Evolutionary conservation across 2,329 filamentous ascomycete genomes (phyloP).

Genomic region (Penicillium concentricum): DNA sequence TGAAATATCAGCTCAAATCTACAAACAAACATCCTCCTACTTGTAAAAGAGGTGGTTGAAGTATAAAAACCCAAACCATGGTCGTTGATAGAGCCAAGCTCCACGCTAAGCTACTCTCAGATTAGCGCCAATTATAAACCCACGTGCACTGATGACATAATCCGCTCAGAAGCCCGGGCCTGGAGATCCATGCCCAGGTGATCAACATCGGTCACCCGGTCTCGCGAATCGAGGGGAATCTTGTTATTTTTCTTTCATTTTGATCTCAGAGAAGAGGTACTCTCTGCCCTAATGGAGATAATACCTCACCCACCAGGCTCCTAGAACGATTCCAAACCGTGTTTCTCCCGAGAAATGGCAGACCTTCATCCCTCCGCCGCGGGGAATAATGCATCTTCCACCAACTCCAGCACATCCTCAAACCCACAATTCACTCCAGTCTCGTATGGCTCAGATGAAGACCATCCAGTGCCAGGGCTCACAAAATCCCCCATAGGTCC

Average conservation of each 20-base stretch:
- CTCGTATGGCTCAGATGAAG: conserved; percentile 33
- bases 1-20: neutral
- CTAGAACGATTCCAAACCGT: neutral
- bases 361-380: conserved; percentile 27
- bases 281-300: neutral
- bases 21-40: neutral
- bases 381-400: conserved; percentile 28
- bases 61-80: neutral
- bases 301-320: neutral
- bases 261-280: neutral
- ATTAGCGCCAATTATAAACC: neutral
- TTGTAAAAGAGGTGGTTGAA: neutral
- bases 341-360: conserved; percentile 18
- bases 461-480: conserved; percentile 12
- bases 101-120: neutral
- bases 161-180: neutral
- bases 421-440: conserved; percentile 35
- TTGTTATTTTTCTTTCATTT: neutral
- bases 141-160: conserved; percentile 7
- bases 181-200: neutral
- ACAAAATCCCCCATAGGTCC: conserved; percentile 20
- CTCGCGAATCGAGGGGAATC: neutral
- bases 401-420: conserved; percentile 25
- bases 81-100: conserved; percentile 1
- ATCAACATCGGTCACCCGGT: conserved; percentile 8